Conservation (phyloP, 805 yeast species). For the Citeromyces nyonsensis region DNA sequence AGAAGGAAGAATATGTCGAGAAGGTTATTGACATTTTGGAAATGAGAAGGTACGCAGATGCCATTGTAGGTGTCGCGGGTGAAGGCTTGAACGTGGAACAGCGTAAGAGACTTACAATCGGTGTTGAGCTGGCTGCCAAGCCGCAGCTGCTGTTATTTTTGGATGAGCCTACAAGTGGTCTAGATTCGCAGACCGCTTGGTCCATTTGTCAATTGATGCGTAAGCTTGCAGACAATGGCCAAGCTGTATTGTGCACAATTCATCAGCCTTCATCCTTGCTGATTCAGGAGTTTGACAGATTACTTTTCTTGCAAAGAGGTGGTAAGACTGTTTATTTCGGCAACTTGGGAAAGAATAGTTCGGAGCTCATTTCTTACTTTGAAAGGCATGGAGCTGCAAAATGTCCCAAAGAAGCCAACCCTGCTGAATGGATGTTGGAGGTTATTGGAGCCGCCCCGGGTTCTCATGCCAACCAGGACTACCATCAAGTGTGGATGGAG, state of each 20-base stretch:
- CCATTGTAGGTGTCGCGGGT: conserved; percentile 33
- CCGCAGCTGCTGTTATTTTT: conserved; percentile 36
- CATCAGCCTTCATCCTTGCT: conserved; percentile 79
- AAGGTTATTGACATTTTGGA: conserved; percentile 30
- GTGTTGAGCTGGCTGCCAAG: conserved; percentile 40
- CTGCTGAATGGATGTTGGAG: conserved; percentile 88
- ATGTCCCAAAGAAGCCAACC: conserved; percentile 61
- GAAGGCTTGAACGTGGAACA: conserved; percentile 40
- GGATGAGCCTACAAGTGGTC: conserved; percentile 49
- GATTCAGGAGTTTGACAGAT: conserved; percentile 64
- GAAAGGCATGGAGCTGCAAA: conserved; percentile 48
- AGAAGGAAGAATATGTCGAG: conserved; percentile 36
- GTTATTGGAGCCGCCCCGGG: conserved; percentile 79
- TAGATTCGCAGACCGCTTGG: conserved; percentile 48
- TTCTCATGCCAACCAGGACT: conserved; percentile 57
- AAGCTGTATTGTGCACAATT: conserved; percentile 51
- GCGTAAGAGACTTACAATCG: conserved; percentile 36
- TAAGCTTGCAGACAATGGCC: conserved; percentile 34
- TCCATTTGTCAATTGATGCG: conserved; percentile 38
- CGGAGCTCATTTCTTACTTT: conserved; percentile 45
- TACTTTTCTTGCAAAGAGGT: conserved; percentile 53
- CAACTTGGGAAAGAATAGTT: conserved; percentile 43
- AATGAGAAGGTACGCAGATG: conserved; percentile 39
- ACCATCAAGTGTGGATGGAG: conserved; percentile 62
- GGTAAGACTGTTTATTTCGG: conserved; percentile 70